These are phyloP conservation scores for Geranium incanum DNA, from an alignment of 441 rosid genomes.

Conservation along the genomic window DNA sequence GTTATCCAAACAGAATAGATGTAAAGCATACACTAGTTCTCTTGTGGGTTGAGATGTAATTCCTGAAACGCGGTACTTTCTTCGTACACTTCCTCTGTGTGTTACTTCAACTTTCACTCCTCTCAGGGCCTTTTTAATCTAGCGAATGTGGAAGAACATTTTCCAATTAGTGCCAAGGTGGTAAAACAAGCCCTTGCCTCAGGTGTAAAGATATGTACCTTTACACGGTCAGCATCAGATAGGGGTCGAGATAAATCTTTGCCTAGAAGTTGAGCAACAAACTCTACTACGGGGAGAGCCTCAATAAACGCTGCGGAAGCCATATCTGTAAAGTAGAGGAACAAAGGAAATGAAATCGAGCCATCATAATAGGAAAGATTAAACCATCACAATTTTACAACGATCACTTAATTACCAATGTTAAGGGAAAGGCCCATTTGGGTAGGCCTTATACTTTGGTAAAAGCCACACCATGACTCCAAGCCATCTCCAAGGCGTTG, in stretches of 20 bases:
- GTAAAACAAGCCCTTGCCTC: slow-evolving; percentile 6
- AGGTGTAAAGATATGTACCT: slow-evolving; percentile 38
- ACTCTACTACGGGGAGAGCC: slow-evolving; percentile 91
- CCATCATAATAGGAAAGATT: neutral
- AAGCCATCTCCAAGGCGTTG: slow-evolving; percentile 89
- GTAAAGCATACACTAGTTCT: slow-evolving; percentile 63
- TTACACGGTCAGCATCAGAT: slow-evolving; percentile 88
- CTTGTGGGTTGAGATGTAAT: slow-evolving; percentile 96
- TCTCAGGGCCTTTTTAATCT: slow-evolving; percentile 85
- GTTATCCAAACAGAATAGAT: slow-evolving; percentile 2
- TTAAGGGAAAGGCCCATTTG: slow-evolving; percentile 93
- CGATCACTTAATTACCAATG: slow-evolving; percentile 46
- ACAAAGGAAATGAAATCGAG: neutral
- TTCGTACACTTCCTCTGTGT: slow-evolving; percentile 74
- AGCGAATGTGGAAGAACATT: slow-evolving; percentile 20
- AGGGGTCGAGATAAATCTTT: slow-evolving; percentile 68
- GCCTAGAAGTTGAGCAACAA: slow-evolving; percentile 81
- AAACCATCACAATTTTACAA: neutral
- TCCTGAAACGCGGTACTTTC: slow-evolving; percentile 95
- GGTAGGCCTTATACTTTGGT: slow-evolving; percentile 95
- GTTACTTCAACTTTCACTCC: slow-evolving; percentile 99
- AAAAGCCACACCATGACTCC: slow-evolving; percentile 97
- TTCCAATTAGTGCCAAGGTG: slow-evolving; percentile 10
- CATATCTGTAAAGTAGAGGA: slow-evolving; percentile 47
- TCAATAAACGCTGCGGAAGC: slow-evolving; percentile 96